These are phyloP conservation scores for Macrophomina pseudophaseolina DNA, from an alignment of 2,329 filamentous ascomycete species.

Conservation along the genomic window DNA sequence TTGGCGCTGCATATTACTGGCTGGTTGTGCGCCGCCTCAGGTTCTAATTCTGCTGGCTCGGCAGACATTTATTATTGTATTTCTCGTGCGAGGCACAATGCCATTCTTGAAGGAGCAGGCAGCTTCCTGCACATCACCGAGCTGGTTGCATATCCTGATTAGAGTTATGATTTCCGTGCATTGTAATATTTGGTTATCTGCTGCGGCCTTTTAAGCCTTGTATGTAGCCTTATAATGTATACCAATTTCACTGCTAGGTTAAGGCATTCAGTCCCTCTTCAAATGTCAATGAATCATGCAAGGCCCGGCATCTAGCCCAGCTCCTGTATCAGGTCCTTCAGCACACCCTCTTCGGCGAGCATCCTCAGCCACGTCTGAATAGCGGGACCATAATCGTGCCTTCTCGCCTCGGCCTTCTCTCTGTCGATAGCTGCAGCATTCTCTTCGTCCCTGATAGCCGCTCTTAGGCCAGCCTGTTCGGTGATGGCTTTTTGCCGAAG, in stretches of 20 bases:
- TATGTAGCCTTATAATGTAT: background rate
- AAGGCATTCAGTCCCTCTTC: background rate
- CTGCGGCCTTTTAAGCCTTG: background rate
- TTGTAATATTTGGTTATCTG: background rate
- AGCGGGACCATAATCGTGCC: constrained; percentile 71
- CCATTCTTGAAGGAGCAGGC: background rate
- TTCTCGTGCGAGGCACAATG: background rate
- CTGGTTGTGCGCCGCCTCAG: constrained; percentile 28
- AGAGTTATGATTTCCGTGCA: background rate
- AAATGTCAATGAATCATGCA: background rate
- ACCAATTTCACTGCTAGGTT: background rate
- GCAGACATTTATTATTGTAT: background rate
- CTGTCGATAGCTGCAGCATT: constrained; percentile 55
- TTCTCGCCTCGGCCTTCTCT: constrained; percentile 59
- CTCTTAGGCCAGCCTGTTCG: constrained; percentile 51
- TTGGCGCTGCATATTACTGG: constrained; percentile 43
- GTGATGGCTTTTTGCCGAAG: constrained; percentile 34
- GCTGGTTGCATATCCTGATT: background rate
- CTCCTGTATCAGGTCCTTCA: constrained; percentile 24
- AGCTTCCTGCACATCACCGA: background rate
- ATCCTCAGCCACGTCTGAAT: constrained; percentile 72
- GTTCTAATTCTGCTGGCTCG: background rate
- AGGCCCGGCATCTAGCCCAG: background rate
- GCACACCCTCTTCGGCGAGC: constrained; percentile 65
- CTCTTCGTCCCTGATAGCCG: constrained; percentile 57